phyloP scores from a whole-genome alignment of 2,329 filamentous ascomycete genomes.

The Apiospora arundinis region DNA sequence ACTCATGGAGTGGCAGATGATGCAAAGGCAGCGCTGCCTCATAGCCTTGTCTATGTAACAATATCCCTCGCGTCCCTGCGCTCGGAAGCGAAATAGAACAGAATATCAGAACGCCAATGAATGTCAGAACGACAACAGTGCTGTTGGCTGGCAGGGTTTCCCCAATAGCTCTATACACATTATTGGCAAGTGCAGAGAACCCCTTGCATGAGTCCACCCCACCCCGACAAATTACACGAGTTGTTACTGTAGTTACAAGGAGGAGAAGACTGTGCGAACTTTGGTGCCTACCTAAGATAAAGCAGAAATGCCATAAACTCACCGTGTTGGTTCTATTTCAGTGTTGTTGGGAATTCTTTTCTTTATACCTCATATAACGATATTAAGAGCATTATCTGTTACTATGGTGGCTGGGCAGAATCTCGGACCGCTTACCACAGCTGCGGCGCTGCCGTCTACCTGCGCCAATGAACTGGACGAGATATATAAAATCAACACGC shows the following conservation, averaged over 20 bases:
- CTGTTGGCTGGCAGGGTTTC: background rate
- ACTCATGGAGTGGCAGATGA: background rate
- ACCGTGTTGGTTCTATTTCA: background rate
- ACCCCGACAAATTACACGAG: background rate
- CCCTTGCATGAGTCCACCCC: background rate
- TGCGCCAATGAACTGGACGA: slow-evolving; percentile 4
- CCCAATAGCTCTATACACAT: background rate
- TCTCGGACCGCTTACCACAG: background rate
- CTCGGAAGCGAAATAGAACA: background rate
- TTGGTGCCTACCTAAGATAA: background rate
- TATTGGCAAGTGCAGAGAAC: background rate
- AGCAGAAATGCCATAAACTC: background rate
- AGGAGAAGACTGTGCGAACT: background rate
- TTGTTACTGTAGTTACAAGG: background rate
- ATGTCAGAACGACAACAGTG: background rate
- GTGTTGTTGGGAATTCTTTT: no score
- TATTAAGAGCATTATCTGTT: background rate
- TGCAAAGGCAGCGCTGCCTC: background rate
- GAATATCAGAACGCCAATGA: background rate
- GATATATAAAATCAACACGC: slow-evolving; percentile 12
- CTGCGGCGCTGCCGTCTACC: slow-evolving; percentile 5
- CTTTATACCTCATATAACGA: background rate
- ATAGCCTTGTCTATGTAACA: background rate
- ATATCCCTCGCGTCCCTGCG: background rate
- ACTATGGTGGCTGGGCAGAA: background rate